These are phyloP conservation scores for Peniophora sp. DNA, from an alignment of 1,284 basidiomycete genomes.

Conservation along the genomic window DNA sequence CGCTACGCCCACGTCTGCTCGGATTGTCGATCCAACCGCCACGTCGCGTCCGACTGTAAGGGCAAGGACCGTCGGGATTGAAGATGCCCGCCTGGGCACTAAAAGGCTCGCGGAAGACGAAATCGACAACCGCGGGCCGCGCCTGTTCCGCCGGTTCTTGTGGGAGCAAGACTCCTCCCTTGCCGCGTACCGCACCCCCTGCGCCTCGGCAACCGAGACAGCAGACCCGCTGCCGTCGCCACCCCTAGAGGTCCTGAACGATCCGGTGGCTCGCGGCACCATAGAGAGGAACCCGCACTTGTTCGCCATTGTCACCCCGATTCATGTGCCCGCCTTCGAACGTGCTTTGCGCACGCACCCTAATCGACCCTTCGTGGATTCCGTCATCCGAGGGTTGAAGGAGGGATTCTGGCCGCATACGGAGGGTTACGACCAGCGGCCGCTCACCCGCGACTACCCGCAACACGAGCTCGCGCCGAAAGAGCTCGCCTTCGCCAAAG, in stretches of 20 bases:
- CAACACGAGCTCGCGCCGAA: constrained; percentile 5
- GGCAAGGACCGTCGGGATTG: background rate
- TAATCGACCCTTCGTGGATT: constrained; percentile 26
- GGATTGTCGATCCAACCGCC: background rate
- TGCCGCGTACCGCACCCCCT: background rate
- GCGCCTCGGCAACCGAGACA: background rate
- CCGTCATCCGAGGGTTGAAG: constrained; percentile 21
- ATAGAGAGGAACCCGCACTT: constrained; percentile 10
- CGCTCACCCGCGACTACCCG: constrained; percentile 18
- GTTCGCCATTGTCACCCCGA: constrained; percentile 27
- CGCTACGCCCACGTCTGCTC: background rate
- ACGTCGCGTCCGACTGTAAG: background rate
- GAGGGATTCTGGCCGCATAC: constrained; percentile 37
- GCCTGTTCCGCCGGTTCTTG: background rate
- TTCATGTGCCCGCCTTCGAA: constrained; percentile 24
- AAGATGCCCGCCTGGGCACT: background rate
- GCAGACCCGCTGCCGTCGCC: background rate
- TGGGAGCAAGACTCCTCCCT: background rate
- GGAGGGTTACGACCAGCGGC: constrained; percentile 13
- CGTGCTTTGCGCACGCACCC: constrained; percentile 23
- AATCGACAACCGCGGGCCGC: background rate
- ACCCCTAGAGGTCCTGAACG: background rate
- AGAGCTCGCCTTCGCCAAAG: constrained; percentile 16
- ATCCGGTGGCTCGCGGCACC: background rate
- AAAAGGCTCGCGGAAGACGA: background rate